Conservation (phyloP, 2,329 filamentous ascomycete genomes). For the Trichoderma sp. region DNA sequence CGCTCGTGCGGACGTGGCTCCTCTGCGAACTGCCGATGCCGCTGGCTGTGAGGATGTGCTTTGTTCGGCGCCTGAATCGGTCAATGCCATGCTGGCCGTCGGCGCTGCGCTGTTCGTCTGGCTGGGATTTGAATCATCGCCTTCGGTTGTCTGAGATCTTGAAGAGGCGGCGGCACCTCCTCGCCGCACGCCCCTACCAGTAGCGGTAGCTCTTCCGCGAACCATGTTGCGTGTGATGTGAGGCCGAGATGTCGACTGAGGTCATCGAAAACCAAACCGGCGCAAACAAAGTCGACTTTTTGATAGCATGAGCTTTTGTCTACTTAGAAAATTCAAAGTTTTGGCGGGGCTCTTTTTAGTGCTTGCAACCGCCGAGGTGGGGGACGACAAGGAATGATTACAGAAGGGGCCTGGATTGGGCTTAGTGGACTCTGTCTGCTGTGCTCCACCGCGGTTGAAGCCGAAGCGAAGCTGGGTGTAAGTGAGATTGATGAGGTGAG, state of each 20-base stretch:
- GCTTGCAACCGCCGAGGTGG: constrained; percentile 36
- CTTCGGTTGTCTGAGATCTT: constrained; percentile 30
- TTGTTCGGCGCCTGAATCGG: constrained; percentile 22
- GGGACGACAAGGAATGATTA: constrained; percentile 30
- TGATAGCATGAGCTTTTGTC: neutral
- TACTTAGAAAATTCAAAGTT: constrained; percentile 30
- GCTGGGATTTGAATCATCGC: constrained; percentile 19
- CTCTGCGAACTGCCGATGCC: constrained; percentile 25
- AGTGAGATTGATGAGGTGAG: neutral
- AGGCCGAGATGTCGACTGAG: neutral
- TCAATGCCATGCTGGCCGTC: constrained; percentile 27
- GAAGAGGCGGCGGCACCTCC: constrained; percentile 34
- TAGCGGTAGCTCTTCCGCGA: constrained; percentile 37
- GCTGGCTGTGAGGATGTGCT: constrained; percentile 25
- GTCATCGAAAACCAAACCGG: constrained; percentile 17
- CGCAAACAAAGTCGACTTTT: neutral
- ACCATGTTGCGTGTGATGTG: constrained; percentile 33
- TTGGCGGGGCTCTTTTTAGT: constrained; percentile 30
- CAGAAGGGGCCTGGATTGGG: constrained; percentile 2
- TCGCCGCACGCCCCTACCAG: constrained; percentile 38
- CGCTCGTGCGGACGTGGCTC: constrained; percentile 33
- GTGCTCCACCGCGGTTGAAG: constrained; percentile 5
- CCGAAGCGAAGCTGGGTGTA: neutral
- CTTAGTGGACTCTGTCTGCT: constrained; percentile 7
- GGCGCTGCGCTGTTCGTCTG: constrained; percentile 16